Percentiles rank a stretch among this genome's conserved stretches.
Conservation (phyloP, 305 asterid species). For the Galium porrigens region DNA sequence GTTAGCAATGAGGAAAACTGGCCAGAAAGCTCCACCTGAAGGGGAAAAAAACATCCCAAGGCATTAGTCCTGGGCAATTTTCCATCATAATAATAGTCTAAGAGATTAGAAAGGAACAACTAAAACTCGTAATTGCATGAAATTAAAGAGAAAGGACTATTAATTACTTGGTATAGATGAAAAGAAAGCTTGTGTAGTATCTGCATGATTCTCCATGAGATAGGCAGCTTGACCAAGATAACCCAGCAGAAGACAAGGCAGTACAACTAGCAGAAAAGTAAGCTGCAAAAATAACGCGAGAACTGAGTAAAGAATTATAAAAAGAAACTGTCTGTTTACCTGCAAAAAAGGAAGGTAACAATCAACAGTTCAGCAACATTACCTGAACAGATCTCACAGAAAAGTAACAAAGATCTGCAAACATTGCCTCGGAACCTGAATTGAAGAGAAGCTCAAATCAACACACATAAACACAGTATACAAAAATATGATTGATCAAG, state of each 20-base stretch:
- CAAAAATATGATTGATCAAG: not conserved
- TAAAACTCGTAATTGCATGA: conserved; percentile 41
- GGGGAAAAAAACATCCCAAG: conserved; percentile 17
- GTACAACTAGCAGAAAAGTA: conserved; percentile 73
- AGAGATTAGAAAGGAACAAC: conserved; percentile 11
- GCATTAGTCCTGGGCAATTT: conserved; percentile 3
- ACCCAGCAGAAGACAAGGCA: conserved; percentile 97
- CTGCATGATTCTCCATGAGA: conserved; percentile 90
- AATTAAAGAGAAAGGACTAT: not conserved
- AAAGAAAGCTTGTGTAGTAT: conserved; percentile 96
- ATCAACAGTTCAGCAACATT: conserved; percentile 16
- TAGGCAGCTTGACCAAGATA: conserved; percentile 99
- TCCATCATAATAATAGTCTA: not conserved
- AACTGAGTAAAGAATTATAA: not conserved
- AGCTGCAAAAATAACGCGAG: conserved; percentile 41
- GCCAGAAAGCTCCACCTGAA: conserved; percentile 98
- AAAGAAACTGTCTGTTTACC: not conserved
- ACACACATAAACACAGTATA: conserved; percentile 19
- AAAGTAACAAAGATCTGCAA: conserved; percentile 98
- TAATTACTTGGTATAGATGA: conserved; percentile 79
- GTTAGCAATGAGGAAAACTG: conserved; percentile 79
- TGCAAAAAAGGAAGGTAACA: not conserved
- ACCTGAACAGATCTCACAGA: conserved; percentile 98
- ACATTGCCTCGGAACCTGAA: conserved; percentile 99
- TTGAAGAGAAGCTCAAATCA: conserved; percentile 35